Evolutionary conservation across 148 eudicot genomes (phyloP).

Genomic region (Camellia granthamiana): DNA sequence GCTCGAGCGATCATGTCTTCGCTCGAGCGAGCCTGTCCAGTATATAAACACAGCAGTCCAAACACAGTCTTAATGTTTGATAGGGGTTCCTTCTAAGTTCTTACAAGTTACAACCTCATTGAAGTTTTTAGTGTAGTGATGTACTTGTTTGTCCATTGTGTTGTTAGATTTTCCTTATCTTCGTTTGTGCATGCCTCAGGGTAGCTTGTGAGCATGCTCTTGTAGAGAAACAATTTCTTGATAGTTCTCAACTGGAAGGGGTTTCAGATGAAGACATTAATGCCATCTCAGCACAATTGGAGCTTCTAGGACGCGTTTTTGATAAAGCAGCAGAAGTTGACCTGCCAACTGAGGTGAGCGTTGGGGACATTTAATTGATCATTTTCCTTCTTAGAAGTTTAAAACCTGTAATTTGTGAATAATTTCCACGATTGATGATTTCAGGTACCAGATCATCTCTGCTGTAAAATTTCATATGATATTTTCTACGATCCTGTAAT

Average conservation of each 20-base stretch:
- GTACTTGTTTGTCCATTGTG: neutral
- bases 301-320: conserved; percentile 57
- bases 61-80: neutral
- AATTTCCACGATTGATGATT: conserved; percentile 7
- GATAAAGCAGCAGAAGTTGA: conserved; percentile 72
- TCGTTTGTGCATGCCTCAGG: conserved; percentile 37
- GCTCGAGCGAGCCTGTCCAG: no score
- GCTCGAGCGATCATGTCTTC: no score
- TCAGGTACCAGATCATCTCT: conserved; percentile 87
- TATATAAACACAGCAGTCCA: no score
- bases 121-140: neutral
- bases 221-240: conserved; percentile 50
- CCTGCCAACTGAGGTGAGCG: conserved; percentile 65
- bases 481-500: conserved; percentile 93
- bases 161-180: conserved; percentile 2
- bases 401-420: neutral
- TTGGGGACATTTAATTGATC: neutral
- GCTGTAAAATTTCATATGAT: conserved; percentile 82
- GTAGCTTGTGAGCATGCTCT: conserved; percentile 77
- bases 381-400: neutral
- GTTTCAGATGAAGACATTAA: conserved; percentile 33
- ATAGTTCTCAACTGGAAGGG: conserved; percentile 48
- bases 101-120: neutral
- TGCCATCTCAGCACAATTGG: conserved; percentile 46
- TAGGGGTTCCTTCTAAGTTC: neutral